Conservation (phyloP, 2,329 filamentous ascomycete species). For the Chaetomiaceae sp. region DNA sequence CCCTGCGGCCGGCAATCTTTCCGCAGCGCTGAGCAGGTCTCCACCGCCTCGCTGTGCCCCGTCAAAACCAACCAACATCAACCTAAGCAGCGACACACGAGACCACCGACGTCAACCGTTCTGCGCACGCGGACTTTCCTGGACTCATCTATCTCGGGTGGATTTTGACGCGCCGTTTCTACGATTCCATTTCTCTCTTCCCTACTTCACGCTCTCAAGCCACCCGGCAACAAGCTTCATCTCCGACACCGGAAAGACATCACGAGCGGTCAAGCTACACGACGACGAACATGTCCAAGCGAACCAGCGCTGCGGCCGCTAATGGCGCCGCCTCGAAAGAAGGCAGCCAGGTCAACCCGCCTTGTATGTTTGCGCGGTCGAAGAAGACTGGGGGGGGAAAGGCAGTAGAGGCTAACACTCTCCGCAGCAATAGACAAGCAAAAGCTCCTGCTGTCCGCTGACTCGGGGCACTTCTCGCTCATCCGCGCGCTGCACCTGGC, state of each 20-base stretch:
- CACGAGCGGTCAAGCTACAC: background rate
- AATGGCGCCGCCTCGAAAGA: constrained; percentile 44
- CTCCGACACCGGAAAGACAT: background rate
- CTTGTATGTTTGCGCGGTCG: constrained; percentile 17
- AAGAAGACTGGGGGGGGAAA: background rate
- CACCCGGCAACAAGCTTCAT: too few species aligned
- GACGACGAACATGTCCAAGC: constrained; percentile 56
- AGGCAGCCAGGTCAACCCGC: constrained; percentile 20
- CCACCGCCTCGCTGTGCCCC: background rate
- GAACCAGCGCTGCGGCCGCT: constrained; percentile 46
- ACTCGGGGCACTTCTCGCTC: constrained; percentile 69
- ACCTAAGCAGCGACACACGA: background rate
- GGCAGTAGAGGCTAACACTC: constrained; percentile 10
- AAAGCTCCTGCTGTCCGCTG: constrained; percentile 64
- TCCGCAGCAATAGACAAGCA: constrained; percentile 66
- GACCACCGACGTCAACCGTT: background rate
- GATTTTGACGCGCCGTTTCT: too few species aligned
- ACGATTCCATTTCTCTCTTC: too few species aligned
- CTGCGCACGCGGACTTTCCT: background rate
- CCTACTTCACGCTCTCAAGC: background rate
- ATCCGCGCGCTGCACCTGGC: constrained; percentile 70
- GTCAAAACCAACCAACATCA: constrained; percentile 8
- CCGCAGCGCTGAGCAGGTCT: background rate
- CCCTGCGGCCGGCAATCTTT: background rate
- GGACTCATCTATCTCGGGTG: too few species aligned